Base-by-base conservation (phyloP, 2,329 filamentous ascomycete species). In the Orbilia javanica region DNA sequence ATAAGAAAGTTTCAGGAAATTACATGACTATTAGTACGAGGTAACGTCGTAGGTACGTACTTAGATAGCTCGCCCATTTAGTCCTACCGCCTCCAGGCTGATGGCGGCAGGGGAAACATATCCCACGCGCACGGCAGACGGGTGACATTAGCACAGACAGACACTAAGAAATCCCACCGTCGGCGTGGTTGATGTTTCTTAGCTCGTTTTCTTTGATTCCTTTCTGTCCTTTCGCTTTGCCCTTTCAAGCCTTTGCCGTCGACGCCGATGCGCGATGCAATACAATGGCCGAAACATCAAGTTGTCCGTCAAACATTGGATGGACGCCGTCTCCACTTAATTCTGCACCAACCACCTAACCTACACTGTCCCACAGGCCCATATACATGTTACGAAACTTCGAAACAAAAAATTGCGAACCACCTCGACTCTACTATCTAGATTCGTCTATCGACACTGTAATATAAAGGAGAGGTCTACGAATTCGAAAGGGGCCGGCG, bases 391-490 rank as follows among this genome's bases (percentile, higher is more conserved):
- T 60, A 42, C 34, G 34, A 57, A 39, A 60, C 20, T 42, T 60
- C 55, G 22, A 60, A 60, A 60, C 55, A 4, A 15, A 44, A 44
- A 44, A 44, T 44, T 44, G 42, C 42, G 34, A 39, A 15, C 31
- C 3, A 60, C 27, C 34, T 60, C 55, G 55, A 60, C 31, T 60
- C 18, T 60, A 60, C 55, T 42, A 27, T 60, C 55, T 60, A 20
- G 27, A 60, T 60, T 13, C 55, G 55, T 60, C 55, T 60, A 42
- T 29, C 55, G 55, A 60, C 22, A 42, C 55, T 60, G 34, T 60
- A 39, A 25, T 25, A 57, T 60, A 42, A 60, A 60, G 55, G 55
- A 60, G 50, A 29, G 46, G 18, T 42, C 31, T 15, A 42, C 18
- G 34, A 36, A 60, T 42, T 25, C 34, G 11, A 42, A 42, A 18